Percentiles rank a stretch among this genome's conserved stretches.
Conservation (phyloP, 2,329 filamentous ascomycete genomes). For the Pyrenochaeta sp. region DNA sequence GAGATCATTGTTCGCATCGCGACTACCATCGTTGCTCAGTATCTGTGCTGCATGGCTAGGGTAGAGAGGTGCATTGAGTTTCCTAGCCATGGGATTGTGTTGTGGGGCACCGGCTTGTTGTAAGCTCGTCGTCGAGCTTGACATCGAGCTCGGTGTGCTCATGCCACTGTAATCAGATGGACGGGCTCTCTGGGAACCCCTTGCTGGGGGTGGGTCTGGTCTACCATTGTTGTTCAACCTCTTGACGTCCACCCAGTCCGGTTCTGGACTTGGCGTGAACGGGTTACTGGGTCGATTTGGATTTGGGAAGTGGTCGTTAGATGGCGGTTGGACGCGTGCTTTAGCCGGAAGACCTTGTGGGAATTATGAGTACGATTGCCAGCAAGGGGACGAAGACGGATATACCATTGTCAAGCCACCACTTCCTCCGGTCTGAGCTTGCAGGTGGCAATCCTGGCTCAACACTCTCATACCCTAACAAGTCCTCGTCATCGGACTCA, state of each 20-base stretch:
- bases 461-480: conserved; percentile 82
- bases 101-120: conserved; percentile 6
- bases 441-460: conserved; percentile 76
- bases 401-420: conserved; percentile 71
- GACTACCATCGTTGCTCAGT: conserved; percentile 29
- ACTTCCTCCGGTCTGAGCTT: conserved; percentile 69
- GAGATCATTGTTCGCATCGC: conserved; percentile 27
- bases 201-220: conserved; percentile 43
- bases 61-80: conserved; percentile 43
- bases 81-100: conserved; percentile 35
- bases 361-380: conserved; percentile 33
- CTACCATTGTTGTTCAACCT: conserved; percentile 24
- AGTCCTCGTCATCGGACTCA: conserved; percentile 78
- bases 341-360: conserved; percentile 73
- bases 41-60: conserved; percentile 29
- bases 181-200: conserved; percentile 39
- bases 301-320: conserved; percentile 71
- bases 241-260: conserved; percentile 77
- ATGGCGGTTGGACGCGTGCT: conserved; percentile 74
- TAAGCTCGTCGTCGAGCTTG: conserved; percentile 31
- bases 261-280: conserved; percentile 75
- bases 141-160: conserved; percentile 10
- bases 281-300: conserved; percentile 81
- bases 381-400: conserved; percentile 59
- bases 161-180: conserved; percentile 40